Evolutionary conservation across 108 stramenopile species (phyloP), one percentile per base, ranked within the genome.

Genomic region (Pseudonitzschia delicatissima): DNA sequence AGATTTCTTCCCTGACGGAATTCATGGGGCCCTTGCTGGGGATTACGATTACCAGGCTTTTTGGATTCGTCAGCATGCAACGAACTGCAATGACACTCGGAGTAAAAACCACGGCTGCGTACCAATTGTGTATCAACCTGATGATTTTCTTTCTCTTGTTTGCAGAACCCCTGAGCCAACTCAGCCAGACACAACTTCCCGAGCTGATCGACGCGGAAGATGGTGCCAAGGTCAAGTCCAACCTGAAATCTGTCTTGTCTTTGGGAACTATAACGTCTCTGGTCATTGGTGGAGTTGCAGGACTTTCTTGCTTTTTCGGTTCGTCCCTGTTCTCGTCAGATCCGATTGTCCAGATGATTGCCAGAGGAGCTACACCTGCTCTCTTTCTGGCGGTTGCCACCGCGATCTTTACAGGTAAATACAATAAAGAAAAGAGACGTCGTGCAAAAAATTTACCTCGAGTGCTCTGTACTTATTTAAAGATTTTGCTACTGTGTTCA

Each of bases 71-170:
- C 53, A 71, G 67, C 36, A 91, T 91, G 90, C 87, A 88, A 72
- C 40, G 68, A 42, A 66, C 55, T 45, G 90, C 87, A 25, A 91
- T 85, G 84, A 69, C 72, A 17, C 72, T 91, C 23, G 90, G 90
- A 28, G 64, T 82, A 3, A 61, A 78, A 26, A 39, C 71, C 2
- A 55, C 85, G 25, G 90, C 90, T 21, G 87, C 85, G n/a, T 88
- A 86, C 50, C 90, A 91, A 55, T 26, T 91, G 60, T 70, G 78
- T 25, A 78, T 82, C 53, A 91, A 91, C 51, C 51, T 87, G 17
- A 42, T 91, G 12, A 63, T 82, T n/a, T 87, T 91, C 68, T 91
- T 88, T 34, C 72, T 91, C 3, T 69, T 91, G 9, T 91, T 91
- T 72, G 90, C 85, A 20, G 90, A 91, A 59, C 90, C 90, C 26